A percentile compares a stretch with the other conserved stretches of the same genome.
Evolutionary conservation across 2,329 filamentous ascomycete species (phyloP).

Genomic region (Fusarium neocosmosporiellum): DNA sequence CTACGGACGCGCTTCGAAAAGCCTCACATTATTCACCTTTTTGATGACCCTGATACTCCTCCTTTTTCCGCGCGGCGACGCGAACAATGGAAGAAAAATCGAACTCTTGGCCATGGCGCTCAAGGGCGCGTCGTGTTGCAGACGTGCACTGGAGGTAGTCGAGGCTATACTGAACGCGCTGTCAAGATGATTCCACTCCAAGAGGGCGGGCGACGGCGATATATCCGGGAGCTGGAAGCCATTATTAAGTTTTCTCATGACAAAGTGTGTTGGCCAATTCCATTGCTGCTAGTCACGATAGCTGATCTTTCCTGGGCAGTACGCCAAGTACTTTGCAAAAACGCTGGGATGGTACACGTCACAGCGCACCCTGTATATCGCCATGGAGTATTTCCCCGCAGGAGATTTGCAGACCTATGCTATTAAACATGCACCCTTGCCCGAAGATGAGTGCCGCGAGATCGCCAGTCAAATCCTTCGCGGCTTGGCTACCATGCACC

Average conservation of each 20-base stretch:
- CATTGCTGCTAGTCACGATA: background rate
- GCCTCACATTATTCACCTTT: background rate
- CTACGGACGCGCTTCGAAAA: background rate
- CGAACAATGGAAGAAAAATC: background rate
- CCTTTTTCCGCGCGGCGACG: accelerated
- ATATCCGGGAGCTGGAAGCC: background rate
- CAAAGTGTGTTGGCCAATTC: background rate
- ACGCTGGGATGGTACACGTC: background rate
- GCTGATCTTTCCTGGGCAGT: background rate
- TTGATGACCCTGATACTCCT: background rate
- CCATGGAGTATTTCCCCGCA: background rate
- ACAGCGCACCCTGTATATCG: background rate
- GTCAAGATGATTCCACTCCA: background rate
- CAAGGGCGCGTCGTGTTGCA: background rate
- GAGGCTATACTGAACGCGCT: background rate
- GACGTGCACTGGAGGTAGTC: accelerated
- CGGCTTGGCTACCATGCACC: background rate
- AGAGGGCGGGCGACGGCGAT: background rate
- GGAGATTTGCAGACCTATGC: background rate
- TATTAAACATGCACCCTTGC: background rate
- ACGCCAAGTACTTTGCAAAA: background rate
- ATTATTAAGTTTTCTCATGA: background rate
- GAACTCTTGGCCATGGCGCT: background rate
- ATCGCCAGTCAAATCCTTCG: background rate
- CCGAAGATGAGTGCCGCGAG: background rate